Percentiles rank a stretch among this genome's conserved stretches.
These are phyloP conservation scores for Magnaporthales sp. DNA, from an alignment of 2,329 filamentous ascomycete species.

Conservation along the genomic window DNA sequence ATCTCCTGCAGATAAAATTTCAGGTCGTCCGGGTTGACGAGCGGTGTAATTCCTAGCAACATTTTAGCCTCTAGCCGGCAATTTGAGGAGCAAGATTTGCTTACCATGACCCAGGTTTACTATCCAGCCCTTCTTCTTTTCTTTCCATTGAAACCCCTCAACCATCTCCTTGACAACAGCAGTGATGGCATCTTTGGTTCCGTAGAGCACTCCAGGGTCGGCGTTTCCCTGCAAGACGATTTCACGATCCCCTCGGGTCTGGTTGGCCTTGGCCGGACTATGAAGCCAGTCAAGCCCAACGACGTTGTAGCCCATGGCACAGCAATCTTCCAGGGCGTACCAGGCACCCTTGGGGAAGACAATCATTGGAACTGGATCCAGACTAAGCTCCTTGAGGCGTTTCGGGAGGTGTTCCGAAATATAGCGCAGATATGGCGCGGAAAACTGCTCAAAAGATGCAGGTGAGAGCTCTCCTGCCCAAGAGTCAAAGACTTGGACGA, in stretches of 20 bases:
- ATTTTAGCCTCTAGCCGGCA: not conserved
- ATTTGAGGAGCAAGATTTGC: constrained; percentile 15
- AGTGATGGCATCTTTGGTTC: constrained; percentile 72
- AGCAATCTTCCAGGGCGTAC: constrained; percentile 84
- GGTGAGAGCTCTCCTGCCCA: constrained; percentile 95
- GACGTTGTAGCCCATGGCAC: constrained; percentile 83
- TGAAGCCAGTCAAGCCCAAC: constrained; percentile 94
- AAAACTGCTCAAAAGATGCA: constrained; percentile 72
- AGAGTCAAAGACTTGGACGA: constrained; percentile 95
- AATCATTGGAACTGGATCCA: constrained; percentile 86
- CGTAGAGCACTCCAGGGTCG: constrained; percentile 88
- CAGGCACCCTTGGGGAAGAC: constrained; percentile 98
- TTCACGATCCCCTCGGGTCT: constrained; percentile 64
- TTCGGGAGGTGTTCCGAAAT: constrained; percentile 75
- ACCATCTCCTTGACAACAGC: constrained; percentile 79
- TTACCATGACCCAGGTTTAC: constrained; percentile 91
- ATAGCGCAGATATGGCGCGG: constrained; percentile 75
- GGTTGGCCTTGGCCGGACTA: constrained; percentile 75
- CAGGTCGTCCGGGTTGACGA: constrained; percentile 87
- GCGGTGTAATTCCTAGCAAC: constrained; percentile 75
- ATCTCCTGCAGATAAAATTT: constrained; percentile 93
- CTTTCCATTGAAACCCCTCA: constrained; percentile 64
- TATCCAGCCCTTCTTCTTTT: constrained; percentile 88
- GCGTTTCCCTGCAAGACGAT: constrained; percentile 90
- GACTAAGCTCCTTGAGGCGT: constrained; percentile 62